A percentile compares a stretch with the other conserved stretches of the same genome.
Conservation (phyloP, 2,329 filamentous ascomycete species). For the Aspergillus glaucus region DNA sequence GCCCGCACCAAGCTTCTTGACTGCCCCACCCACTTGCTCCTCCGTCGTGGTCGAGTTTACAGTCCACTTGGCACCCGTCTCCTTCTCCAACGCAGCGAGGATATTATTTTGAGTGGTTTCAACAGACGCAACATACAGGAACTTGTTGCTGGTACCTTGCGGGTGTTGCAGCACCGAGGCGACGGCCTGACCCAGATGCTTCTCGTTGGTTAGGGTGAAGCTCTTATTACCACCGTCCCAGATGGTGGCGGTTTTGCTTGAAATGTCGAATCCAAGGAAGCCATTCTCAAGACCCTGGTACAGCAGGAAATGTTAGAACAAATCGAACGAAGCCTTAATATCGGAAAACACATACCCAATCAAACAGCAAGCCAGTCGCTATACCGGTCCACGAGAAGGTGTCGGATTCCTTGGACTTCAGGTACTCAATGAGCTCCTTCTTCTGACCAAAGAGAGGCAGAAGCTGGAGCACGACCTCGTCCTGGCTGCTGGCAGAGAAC, state of each 20-base stretch:
- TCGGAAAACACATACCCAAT: slow-evolving; percentile 39
- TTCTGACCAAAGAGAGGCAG: slow-evolving; percentile 22
- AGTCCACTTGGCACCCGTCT: slow-evolving; percentile 47
- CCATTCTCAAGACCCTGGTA: slow-evolving; percentile 40
- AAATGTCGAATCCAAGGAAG: slow-evolving; percentile 48
- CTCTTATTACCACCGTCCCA: slow-evolving; percentile 51
- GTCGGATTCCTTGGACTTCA: slow-evolving; percentile 43
- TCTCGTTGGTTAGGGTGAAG: slow-evolving; percentile 48
- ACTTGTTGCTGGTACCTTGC: slow-evolving; percentile 51
- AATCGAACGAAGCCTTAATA: no score
- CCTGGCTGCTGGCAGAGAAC: slow-evolving; percentile 23
- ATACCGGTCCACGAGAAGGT: slow-evolving; percentile 56
- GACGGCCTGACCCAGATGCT: slow-evolving; percentile 48
- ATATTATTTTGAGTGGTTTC: slow-evolving; percentile 54
- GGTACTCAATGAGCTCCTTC: slow-evolving; percentile 42
- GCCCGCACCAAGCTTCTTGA: slow-evolving; percentile 13
- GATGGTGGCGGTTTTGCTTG: slow-evolving; percentile 47
- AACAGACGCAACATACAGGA: slow-evolving; percentile 54
- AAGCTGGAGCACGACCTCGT: slow-evolving; percentile 17
- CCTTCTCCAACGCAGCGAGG: slow-evolving; percentile 47
- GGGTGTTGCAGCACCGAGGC: slow-evolving; percentile 46
- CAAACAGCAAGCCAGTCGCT: slow-evolving; percentile 55
- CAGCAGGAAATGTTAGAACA: slow-evolving; percentile 8
- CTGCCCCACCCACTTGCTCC: slow-evolving; percentile 11
- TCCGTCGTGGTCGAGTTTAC: slow-evolving; percentile 36